Evolutionary conservation across 2,329 filamentous ascomycete species (phyloP).

Genomic region (Thelonectria rubi): DNA sequence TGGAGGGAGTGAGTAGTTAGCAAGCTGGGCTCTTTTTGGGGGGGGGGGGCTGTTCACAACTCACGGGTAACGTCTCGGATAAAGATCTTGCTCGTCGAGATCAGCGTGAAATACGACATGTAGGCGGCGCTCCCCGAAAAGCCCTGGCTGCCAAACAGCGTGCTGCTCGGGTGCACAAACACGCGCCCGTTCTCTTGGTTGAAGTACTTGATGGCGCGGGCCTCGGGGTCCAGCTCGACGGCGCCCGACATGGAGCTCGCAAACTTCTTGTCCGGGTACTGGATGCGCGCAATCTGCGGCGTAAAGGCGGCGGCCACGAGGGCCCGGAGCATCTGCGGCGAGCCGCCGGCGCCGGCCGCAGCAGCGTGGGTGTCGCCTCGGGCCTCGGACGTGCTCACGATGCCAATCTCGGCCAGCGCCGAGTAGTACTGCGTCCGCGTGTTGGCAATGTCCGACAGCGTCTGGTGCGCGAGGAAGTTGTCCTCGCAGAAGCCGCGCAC

Average conservation of each 20-base stretch:
- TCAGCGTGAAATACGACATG: slow-evolving; percentile 90
- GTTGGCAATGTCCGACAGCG: slow-evolving; percentile 86
- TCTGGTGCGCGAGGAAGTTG: slow-evolving; percentile 85
- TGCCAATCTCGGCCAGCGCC: slow-evolving; percentile 85
- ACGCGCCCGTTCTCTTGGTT: slow-evolving; percentile 85
- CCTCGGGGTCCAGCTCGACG: slow-evolving; percentile 92
- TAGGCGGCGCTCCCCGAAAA: slow-evolving; percentile 81
- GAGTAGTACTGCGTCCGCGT: slow-evolving; percentile 87
- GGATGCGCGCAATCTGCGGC: slow-evolving; percentile 90
- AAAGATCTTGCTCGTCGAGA: slow-evolving; percentile 91
- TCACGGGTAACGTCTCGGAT: slow-evolving; percentile 88
- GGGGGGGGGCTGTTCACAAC: slow-evolving; percentile 51
- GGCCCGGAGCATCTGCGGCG: slow-evolving; percentile 68
- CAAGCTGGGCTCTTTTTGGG: background rate
- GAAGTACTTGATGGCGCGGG: slow-evolving; percentile 91
- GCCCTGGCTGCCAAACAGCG: slow-evolving; percentile 81
- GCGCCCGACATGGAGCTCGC: slow-evolving; percentile 86
- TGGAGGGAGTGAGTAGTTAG: slow-evolving; percentile 46
- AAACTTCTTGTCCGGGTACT: slow-evolving; percentile 96
- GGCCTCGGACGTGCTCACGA: slow-evolving; percentile 62
- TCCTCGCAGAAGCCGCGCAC: slow-evolving; percentile 82
- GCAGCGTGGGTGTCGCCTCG: slow-evolving; percentile 43
- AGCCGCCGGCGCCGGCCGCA: slow-evolving; percentile 42
- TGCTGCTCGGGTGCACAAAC: slow-evolving; percentile 91
- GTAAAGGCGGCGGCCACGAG: slow-evolving; percentile 78